Evolutionary conservation across 208 protist genomes (phyloP).

Genomic region (Zelonia costaricensis): DNA sequence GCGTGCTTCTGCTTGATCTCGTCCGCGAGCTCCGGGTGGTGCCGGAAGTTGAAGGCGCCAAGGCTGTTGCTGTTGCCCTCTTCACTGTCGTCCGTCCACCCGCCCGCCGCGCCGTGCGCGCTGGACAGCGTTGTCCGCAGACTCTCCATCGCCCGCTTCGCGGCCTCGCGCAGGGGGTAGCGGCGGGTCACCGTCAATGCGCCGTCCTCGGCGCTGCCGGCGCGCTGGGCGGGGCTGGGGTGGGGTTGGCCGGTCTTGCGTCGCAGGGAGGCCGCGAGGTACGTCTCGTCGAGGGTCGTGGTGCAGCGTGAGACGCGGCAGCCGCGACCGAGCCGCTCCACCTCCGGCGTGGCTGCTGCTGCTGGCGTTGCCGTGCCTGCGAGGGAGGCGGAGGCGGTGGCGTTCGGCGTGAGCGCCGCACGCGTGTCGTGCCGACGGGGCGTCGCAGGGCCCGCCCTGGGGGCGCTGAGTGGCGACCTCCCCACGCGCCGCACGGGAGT

Average conservation of each 20-base stretch:
- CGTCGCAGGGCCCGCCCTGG: too few relatives aligned
- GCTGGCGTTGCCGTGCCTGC: too few relatives aligned
- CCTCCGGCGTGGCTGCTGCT: too few relatives aligned
- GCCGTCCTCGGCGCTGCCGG: not conserved
- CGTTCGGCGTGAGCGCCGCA: too few relatives aligned
- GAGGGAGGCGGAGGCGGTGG: too few relatives aligned
- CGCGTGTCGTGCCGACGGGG: too few relatives aligned
- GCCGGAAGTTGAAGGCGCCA: slow-evolving; percentile 36
- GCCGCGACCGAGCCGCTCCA: slow-evolving; percentile 63
- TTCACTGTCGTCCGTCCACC: slow-evolving; percentile 11
- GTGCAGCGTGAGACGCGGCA: slow-evolving; percentile 46
- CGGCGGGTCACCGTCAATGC: slow-evolving; percentile 45
- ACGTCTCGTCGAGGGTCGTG: slow-evolving; percentile 50
- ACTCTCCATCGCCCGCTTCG: slow-evolving; percentile 54
- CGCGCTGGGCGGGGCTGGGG: not conserved
- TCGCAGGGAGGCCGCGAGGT: slow-evolving; percentile 25
- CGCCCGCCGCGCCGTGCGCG: slow-evolving; percentile 8
- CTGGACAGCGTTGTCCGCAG: slow-evolving; percentile 40
- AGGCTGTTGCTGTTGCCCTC: slow-evolving; percentile 22
- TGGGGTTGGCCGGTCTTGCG: slow-evolving; percentile 4
- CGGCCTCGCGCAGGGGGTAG: slow-evolving; percentile 66
- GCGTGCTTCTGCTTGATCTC: slow-evolving; percentile 4
- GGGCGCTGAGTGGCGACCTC: too few relatives aligned
- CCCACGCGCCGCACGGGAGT: too few relatives aligned
- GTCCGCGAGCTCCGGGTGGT: slow-evolving; percentile 37